Evolutionary conservation across 257 asterid genomes (phyloP), one percentile per base, ranked within the genome.

Genomic region (Plantago ovata): DNA sequence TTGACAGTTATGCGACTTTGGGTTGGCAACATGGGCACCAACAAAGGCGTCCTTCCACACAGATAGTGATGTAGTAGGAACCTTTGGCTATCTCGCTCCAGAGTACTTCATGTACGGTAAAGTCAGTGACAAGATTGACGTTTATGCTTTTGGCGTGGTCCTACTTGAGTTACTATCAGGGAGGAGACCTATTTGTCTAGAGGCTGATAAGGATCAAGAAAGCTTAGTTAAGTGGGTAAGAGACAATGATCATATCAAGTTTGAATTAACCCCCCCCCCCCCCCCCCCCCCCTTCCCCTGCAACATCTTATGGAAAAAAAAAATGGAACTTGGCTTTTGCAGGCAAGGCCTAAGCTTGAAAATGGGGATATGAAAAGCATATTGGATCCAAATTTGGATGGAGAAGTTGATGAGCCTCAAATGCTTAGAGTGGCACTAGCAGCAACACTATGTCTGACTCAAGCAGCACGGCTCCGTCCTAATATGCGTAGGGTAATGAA

Each of bases 181-280:
- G 42, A 86, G 84, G 82, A 81, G 74, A 58, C 89, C 99, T 36
- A 86, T 93, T 67, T 91, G 81, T 44, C 58, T 62, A 23, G 95
- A 82, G 73, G 75, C 69, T 13, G 70, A 70, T 13, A 85, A 82
- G 69, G 81, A 80, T 42, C 93, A 81, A 71, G 87, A 86, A 68
- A 93, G 97, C 80, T 73, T 93, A 56, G 83, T 89, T 68, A 81
- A 82, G 79, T 93, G 97, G 99, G 99, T 89, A 82, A 84, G 95
- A 63, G 59, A 55, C 28, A 6, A 13, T 9, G 18, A 32, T 49
- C 10, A 61, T 32, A 22, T 43, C 22, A 20, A 61, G 36, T 46
- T 49, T 1, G 43, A 28, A 16, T 21, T 40, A 46, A 38, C 11
- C 8, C 59, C 21, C 32, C 62, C n/a, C n/a, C n/a, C n/a, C n/a